Evolutionary conservation across 2,329 filamentous ascomycete species (phyloP), one percentile per base, ranked within the genome.

Genomic region (Curvularia sp.): DNA sequence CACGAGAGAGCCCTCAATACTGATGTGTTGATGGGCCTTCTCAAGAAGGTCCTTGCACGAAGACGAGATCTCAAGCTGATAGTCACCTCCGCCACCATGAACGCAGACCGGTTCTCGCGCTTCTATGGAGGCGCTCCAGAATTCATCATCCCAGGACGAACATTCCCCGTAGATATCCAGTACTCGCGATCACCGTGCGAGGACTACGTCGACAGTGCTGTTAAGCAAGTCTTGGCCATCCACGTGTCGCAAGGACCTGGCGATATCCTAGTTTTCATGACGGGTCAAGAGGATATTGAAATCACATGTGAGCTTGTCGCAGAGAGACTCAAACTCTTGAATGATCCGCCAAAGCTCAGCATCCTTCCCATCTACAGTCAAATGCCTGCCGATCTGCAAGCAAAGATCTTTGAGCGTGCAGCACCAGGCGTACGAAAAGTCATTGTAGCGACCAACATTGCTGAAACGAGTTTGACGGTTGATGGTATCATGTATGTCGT

Each of bases 401-500:
- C 95, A 59, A 98, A 96, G 78, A 99, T 99, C 65, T 99, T 99
- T 70, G 94, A 99, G 73, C 87, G 89, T 65, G 95, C 96, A 2
- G 83, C 91, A 2, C 90, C 93, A 0, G 95, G 95, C 1, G 93
- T 97, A 4, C 88, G 95, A 57, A 99, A 99, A 75, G 96, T 97
- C 70, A 97, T 99, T 64, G 94, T 99, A 39, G 95, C 96, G 1
- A 99, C 95, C 30, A 99, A 99, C 71, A 99, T 99, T 77, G 95
- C 95, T 1, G 95, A 99, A 78, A 99, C 95, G 0, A 97, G 93
- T 83, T 82, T 99, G 80, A 99, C 95, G 0, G 95, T 99, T 5
- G 95, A 99, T 73, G 95, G 95, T 65, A 99, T 99, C 78, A 98
- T 98, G 89, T 99, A 97, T 71, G 95, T 99, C 21, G 95, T 99